Evolutionary conservation across 2,329 filamentous ascomycete species (phyloP), one percentile per base, ranked within the genome.

Genomic region (Aspergillaceae sp.): DNA sequence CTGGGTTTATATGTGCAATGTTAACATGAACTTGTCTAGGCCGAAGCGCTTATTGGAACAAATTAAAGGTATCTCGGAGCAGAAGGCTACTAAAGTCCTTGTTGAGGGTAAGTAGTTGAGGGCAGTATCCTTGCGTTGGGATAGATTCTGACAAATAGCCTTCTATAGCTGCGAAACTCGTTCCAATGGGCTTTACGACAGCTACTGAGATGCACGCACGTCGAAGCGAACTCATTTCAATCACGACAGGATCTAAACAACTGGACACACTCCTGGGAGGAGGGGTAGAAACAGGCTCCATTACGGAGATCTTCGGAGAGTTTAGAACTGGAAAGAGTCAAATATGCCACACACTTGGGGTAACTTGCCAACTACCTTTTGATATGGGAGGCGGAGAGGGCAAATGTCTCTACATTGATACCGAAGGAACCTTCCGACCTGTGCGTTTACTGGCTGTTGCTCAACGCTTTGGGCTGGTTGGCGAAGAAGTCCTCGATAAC

Each of bases 341-440:
- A 68, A 91, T 98, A 48, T 98, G 92, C 60, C 94, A 98, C 66
- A 98, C 92, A 0, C 76, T 98, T n/a, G 92, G 94, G 0, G 92
- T 98, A 29, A 98, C 92, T 41, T 98, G 94, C 64, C 92, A 98
- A 67, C 69, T 98, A 38, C 92, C 92, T 1, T 97, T 98, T 64
- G 92, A 98, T 63, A 97, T 97, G 91, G 94, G 92, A 44, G 92
- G 92, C 46, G 92, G 94, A 29, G 92, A 98, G 70, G 92, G 92
- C 41, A 98, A 98, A 65, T 98, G 94, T 61, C 76, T 98, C 42
- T 98, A 98, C 62, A 98, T 98, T 55, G 92, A 98, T 60, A 98
- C 92, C 0, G 92, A 98, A 67, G 94, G 92, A 50, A 98, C 92
- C 1, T 98, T 98, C 64, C 82, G 90, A 54, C 94, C 92, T 0